phyloP scores from a whole-genome alignment of 2,329 filamentous ascomycete species.

The Colletotrichum viniferum region DNA sequence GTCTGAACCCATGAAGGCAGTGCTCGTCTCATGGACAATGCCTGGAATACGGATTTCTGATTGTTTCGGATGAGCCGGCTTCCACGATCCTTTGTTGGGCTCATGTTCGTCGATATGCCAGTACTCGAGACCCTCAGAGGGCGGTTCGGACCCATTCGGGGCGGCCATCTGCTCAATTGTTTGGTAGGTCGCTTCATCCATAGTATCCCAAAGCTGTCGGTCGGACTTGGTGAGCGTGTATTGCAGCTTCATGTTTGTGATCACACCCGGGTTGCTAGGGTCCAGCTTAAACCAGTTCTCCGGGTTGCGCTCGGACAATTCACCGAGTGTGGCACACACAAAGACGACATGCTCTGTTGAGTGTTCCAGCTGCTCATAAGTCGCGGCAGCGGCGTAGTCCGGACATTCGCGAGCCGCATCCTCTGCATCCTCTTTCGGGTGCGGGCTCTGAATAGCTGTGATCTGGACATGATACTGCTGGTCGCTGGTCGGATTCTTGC shows the following conservation, averaged over 20 bases:
- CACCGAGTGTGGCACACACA: background rate
- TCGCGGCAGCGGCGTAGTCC: background rate
- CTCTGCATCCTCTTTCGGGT: background rate
- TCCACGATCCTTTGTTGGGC: background rate
- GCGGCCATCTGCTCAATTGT: background rate
- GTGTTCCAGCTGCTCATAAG: background rate
- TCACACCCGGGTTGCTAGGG: background rate
- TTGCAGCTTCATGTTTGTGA: background rate
- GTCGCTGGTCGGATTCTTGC: background rate
- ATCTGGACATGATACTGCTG: background rate
- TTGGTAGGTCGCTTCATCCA: accelerated
- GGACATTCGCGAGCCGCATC: background rate
- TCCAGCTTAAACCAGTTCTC: background rate
- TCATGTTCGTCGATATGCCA: background rate
- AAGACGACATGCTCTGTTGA: background rate
- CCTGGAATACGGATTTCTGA: background rate
- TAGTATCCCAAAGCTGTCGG: background rate
- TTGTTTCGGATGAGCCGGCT: background rate
- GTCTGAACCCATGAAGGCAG: background rate
- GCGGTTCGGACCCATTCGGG: accelerated
- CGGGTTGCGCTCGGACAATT: background rate
- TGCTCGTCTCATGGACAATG: background rate
- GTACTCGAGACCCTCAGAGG: background rate
- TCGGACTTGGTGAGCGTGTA: background rate
- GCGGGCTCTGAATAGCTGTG: background rate